These are phyloP conservation scores for Picea sitchensis DNA, from an alignment of 75 land plant species.

Conservation along the genomic window DNA sequence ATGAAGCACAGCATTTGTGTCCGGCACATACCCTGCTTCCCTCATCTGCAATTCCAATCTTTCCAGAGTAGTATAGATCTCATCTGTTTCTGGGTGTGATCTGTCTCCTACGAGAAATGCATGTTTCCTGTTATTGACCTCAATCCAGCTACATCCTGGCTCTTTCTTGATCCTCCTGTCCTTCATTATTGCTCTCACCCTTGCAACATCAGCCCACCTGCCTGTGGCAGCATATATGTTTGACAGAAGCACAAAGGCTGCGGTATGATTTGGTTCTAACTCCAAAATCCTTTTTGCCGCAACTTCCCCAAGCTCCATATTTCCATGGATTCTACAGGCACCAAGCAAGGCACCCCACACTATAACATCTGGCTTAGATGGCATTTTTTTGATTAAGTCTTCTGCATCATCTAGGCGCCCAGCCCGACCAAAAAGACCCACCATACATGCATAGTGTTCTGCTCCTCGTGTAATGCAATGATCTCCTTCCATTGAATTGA, in stretches of 20 bases:
- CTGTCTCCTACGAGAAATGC: background rate
- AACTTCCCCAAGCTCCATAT: conserved; percentile 29
- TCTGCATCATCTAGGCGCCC: conserved; percentile 42
- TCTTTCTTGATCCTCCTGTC: background rate
- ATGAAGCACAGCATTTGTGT: background rate
- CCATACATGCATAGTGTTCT: conserved; percentile 55
- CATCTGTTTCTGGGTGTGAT: background rate
- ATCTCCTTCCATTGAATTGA: conserved; percentile 35
- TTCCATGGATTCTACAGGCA: conserved; percentile 32
- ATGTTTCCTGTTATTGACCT: background rate
- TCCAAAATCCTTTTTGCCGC: conserved; percentile 31
- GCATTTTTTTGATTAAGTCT: conserved; percentile 31
- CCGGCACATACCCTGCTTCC: background rate
- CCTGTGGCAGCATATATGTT: background rate
- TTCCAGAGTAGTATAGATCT: background rate
- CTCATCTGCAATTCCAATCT: background rate
- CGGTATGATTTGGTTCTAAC: conserved; percentile 35
- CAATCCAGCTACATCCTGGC: conserved; percentile 3
- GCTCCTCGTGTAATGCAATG: conserved; percentile 27
- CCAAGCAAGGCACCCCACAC: conserved; percentile 48
- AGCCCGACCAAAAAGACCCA: conserved; percentile 54
- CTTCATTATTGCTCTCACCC: background rate
- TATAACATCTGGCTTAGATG: conserved; percentile 31
- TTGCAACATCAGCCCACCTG: background rate
- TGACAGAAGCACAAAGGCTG: conserved; percentile 40